Evolutionary conservation across 805 yeast genomes (phyloP).

Genomic region (Candida peoriensis): DNA sequence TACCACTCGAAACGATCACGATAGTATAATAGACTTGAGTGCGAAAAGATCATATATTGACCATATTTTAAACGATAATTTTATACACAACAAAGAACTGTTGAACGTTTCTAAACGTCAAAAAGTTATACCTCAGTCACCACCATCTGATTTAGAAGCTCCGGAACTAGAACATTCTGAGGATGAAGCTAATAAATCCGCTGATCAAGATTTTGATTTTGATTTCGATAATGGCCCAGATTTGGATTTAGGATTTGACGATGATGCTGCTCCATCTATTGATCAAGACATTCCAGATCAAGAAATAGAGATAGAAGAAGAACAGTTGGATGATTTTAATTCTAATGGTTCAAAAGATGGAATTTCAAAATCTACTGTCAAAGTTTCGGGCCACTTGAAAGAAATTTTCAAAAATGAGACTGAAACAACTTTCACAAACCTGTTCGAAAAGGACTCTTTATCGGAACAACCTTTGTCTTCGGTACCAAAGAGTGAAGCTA

Average conservation of each 20-base stretch:
- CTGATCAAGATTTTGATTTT: not conserved
- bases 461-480: constrained; percentile 27
- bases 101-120: constrained; percentile 16
- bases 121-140: constrained; percentile 11
- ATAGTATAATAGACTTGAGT: constrained; percentile 7
- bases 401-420: constrained; percentile 23
- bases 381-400: constrained; percentile 46
- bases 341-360: constrained; percentile 22
- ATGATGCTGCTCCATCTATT: constrained; percentile 22
- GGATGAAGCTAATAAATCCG: constrained; percentile 9
- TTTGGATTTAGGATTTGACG: constrained; percentile 34
- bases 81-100: constrained; percentile 11
- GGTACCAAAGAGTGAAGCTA: constrained; percentile 51
- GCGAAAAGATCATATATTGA: constrained; percentile 19
- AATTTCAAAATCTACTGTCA: constrained; percentile 44
- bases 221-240: constrained; percentile 15
- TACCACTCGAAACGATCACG: not conserved
- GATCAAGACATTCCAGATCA: constrained; percentile 6
- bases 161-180: constrained; percentile 20
- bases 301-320: constrained; percentile 16
- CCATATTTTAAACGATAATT: constrained; percentile 11
- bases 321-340: constrained; percentile 13
- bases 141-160: constrained; percentile 6
- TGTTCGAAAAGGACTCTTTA: constrained; percentile 29
- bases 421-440: constrained; percentile 30